phyloP scores from a whole-genome alignment of 202 grass and related monocot genomes.

The Hordeum pubiflorum region DNA sequence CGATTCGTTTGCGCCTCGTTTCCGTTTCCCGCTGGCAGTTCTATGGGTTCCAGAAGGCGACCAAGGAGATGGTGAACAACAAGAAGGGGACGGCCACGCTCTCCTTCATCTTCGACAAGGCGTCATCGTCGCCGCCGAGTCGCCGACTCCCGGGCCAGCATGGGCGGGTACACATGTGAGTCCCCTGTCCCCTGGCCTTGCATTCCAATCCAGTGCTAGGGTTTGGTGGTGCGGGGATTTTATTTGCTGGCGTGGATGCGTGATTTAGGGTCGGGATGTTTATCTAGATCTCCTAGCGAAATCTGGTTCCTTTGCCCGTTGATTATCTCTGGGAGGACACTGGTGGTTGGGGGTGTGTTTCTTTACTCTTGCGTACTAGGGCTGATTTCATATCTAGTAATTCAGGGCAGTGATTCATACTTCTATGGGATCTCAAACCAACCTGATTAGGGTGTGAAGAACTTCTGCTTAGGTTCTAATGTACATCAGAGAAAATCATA shows the following conservation, averaged over 20 bases:
- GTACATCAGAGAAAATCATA: neutral
- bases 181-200: neutral
- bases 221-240: neutral
- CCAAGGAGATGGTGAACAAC: conserved; percentile 46
- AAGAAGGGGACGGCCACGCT: conserved; percentile 44
- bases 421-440: neutral
- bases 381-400: neutral
- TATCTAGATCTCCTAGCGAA: conserved; percentile 9
- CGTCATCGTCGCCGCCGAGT: conserved; percentile 97
- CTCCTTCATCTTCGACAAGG: conserved; percentile 56
- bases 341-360: neutral
- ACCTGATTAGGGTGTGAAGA: neutral
- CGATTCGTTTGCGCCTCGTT: neutral
- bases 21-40: conserved; percentile 30
- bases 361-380: neutral
- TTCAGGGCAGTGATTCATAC: neutral
- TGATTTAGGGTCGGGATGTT: neutral
- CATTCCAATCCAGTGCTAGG: neutral
- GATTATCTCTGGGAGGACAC: neutral
- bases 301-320: neutral
- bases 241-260: neutral
- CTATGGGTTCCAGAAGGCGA: conserved; percentile 54
- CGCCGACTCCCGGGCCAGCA: conserved; percentile 87
- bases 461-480: neutral
- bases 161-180: conserved; percentile 98